These are phyloP conservation scores for Mycena galericulata DNA, from an alignment of 768 basidiomycete genomes.

Conservation along the genomic window DNA sequence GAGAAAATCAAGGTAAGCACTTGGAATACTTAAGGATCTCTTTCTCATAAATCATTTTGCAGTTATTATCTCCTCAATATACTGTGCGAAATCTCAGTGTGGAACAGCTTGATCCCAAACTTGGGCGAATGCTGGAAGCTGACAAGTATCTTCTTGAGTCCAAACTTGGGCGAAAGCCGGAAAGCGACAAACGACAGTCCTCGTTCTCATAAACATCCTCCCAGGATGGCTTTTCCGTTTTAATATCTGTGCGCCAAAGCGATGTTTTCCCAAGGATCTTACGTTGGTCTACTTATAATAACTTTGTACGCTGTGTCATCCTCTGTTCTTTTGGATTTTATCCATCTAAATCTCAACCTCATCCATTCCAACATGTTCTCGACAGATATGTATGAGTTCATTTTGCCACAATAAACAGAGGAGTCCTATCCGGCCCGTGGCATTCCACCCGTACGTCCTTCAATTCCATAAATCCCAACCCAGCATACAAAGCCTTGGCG, in stretches of 20 bases:
- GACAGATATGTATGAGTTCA: background rate
- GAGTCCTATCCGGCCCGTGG: constrained; percentile 24
- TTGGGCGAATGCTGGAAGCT: constrained; percentile 26
- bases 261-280: no score
- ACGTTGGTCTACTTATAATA: background rate
- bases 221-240: no score
- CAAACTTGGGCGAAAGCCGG: constrained; percentile 30
- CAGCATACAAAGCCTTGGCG: constrained; percentile 37
- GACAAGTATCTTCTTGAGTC: constrained; percentile 31
- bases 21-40: background rate
- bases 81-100: constrained; percentile 25
- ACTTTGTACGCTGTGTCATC: background rate
- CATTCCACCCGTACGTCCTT: constrained; percentile 8
- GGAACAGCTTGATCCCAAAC: constrained; percentile 29
- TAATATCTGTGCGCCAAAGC: no score
- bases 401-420: constrained; percentile 21
- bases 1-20: constrained; percentile 25
- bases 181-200: constrained; percentile 17
- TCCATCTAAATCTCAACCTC: background rate
- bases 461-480: constrained; percentile 35
- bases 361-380: background rate
- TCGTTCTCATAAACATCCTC: background rate
- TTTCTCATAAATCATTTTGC: background rate
- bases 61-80: constrained; percentile 33
- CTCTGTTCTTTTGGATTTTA: no score